These are phyloP conservation scores for Penicillium sumatraense DNA, from an alignment of 2,329 filamentous ascomycete species.

Conservation along the genomic window DNA sequence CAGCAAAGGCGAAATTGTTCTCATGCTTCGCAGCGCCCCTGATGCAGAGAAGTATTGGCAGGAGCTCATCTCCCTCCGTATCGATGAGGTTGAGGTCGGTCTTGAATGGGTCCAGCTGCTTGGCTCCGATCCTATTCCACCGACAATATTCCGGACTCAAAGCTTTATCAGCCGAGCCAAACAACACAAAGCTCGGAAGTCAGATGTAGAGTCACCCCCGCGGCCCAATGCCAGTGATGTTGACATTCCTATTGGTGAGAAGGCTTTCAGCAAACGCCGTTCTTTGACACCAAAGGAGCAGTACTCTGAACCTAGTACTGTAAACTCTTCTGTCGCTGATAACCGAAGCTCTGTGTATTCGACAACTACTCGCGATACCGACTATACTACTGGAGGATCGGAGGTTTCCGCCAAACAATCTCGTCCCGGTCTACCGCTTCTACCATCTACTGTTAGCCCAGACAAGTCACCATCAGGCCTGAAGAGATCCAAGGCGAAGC, in stretches of 20 bases:
- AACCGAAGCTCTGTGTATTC: conserved; percentile 35
- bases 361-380: conserved; percentile 39
- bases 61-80: conserved; percentile 77
- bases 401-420: conserved; percentile 29
- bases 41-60: conserved; percentile 71
- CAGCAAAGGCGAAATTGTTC: conserved; percentile 70
- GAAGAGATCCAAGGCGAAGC: conserved; percentile 47
- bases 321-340: conserved; percentile 33
- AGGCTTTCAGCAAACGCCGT: conserved; percentile 49
- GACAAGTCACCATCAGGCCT: conserved; percentile 40
- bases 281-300: conserved; percentile 34
- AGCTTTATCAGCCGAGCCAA: conserved; percentile 56
- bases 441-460: conserved; percentile 37
- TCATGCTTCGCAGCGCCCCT: conserved; percentile 81
- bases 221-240: conserved; percentile 55
- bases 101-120: conserved; percentile 88
- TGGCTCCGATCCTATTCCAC: conserved; percentile 67
- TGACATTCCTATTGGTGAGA: conserved; percentile 67
- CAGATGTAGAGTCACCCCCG: conserved; percentile 26
- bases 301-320: conserved; percentile 37
- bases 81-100: conserved; percentile 76
- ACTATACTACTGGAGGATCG: conserved; percentile 31
- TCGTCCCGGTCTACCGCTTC: conserved; percentile 32
- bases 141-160: conserved; percentile 58
- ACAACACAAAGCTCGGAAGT: conserved; percentile 35